Base-by-base conservation (phyloP, 2,329 filamentous ascomycete genomes). In the Xylariales sp. region DNA sequence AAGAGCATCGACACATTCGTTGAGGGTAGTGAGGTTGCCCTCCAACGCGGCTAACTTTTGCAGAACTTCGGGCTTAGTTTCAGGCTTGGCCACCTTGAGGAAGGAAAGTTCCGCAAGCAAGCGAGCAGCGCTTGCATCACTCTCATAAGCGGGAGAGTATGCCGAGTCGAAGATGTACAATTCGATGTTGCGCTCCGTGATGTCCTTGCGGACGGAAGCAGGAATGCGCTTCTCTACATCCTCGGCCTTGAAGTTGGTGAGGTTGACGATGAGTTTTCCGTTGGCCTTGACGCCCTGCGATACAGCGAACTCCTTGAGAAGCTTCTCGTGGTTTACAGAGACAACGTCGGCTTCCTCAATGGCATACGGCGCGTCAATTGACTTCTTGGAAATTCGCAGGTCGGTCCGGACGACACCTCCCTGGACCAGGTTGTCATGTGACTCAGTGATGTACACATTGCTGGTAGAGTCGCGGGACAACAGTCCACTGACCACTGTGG, bases 141-240 rank as follows among this genome's bases (percentile, higher is more conserved):
- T 78, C 47, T 82, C 75, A n/a, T 85, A 75, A 33, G 82, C 78
- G 25, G 82, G 76, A 6, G 81, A 82, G 35, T 72, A 72, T 1
- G 82, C 70, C 5, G 84, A 71, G 57, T 98, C 88, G 12, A 97
- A 62, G 23, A 94, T 66, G 51, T 82, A 85, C 24, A 98, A 72
- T 45, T 83, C 67, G 23, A 90, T 69, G 23, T 75, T 73, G 61
- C 86, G 88, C 53, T 80, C 72, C 38, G 80, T 78, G 35, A 96
- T 65, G 12, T 75, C 70, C 62, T 85, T 88, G 56, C 85, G 82
- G 47, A 93, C 77, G 32, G 70, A 60, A 25, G 74, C 70, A 2
- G 88, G 78, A 5, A 98, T 69, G 51, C 86, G 83, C 76, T 94
- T 95, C 69, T 97, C 91, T 6, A 90, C 61, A 24, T 96, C 89